These are phyloP conservation scores for Urochloa ruziziensis DNA, from an alignment of 176 grass and related monocot species.

Conservation along the genomic window DNA sequence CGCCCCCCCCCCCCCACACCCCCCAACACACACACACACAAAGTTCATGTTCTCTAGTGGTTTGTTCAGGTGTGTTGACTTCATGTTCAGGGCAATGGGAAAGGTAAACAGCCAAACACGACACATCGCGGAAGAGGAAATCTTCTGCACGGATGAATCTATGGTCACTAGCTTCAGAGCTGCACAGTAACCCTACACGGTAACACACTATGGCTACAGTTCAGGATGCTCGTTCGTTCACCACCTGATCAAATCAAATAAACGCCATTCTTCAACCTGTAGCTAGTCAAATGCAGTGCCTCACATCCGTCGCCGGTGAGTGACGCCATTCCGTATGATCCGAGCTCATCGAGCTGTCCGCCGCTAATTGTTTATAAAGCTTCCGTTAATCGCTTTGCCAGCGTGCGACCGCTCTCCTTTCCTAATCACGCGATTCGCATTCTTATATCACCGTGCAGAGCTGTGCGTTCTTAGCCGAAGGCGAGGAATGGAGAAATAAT, in stretches of 20 bases:
- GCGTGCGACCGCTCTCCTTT: background rate
- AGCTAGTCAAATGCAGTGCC: background rate
- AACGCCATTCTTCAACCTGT: background rate
- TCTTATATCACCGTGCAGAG: background rate
- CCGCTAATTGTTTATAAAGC: background rate
- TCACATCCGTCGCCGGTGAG: background rate
- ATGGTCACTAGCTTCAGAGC: background rate
- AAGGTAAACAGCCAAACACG: background rate
- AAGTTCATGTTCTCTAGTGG: background rate
- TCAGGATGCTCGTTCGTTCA: background rate
- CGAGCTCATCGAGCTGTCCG: background rate
- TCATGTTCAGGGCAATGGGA: background rate
- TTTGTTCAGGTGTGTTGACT: background rate
- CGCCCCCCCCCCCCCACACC: too few species aligned
- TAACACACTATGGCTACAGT: background rate
- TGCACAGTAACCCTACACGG: slow-evolving; percentile 4
- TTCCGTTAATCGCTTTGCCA: background rate
- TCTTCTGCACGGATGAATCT: background rate
- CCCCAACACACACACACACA: background rate
- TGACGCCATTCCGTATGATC: slow-evolving; percentile 1
- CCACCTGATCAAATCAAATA: background rate
- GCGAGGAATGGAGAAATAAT: background rate
- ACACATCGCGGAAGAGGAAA: background rate
- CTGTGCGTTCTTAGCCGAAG: background rate
- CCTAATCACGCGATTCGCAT: background rate